phyloP scores from a whole-genome alignment of 1,284 basidiomycete species.

The Sanghuangporus baumii region DNA sequence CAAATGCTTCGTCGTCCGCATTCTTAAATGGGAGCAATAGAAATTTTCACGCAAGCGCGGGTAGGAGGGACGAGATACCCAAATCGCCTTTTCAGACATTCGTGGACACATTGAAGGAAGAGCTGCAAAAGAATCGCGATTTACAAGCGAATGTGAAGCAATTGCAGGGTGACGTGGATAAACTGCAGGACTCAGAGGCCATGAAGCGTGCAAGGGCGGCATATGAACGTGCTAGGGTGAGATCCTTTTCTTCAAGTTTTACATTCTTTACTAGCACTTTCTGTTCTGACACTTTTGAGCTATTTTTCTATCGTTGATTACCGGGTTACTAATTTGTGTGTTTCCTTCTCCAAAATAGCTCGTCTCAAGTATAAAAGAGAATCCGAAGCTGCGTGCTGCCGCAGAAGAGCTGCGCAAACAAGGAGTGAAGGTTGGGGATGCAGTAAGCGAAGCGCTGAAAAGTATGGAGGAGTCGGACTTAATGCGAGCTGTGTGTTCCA shows the following conservation, averaged over 20 bases:
- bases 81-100: constrained; percentile 96
- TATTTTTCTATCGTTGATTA: not conserved
- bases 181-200: constrained; percentile 95
- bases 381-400: constrained; percentile 85
- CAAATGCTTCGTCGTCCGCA: not conserved
- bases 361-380: constrained; percentile 93
- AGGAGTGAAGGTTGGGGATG: constrained; percentile 91
- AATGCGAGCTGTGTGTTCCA: constrained; percentile 67
- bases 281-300: too few relatives aligned
- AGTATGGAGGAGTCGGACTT: constrained; percentile 93
- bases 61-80: constrained; percentile 59
- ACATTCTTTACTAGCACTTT: not conserved
- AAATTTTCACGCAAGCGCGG: constrained; percentile 64
- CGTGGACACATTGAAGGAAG: constrained; percentile 89
- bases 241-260: constrained; percentile 26
- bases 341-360: constrained; percentile 42
- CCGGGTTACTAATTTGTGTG: not conserved
- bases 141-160: constrained; percentile 96
- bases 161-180: constrained; percentile 95
- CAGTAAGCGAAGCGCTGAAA: constrained; percentile 84
- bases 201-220: constrained; percentile 88
- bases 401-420: constrained; percentile 87
- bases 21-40: not conserved
- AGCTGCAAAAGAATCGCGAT: constrained; percentile 90
- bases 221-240: constrained; percentile 90